Evolutionary conservation across 352 stramenopile genomes (phyloP), one percentile per base, ranked within the genome.

Genomic region (Pythium chondricola): DNA sequence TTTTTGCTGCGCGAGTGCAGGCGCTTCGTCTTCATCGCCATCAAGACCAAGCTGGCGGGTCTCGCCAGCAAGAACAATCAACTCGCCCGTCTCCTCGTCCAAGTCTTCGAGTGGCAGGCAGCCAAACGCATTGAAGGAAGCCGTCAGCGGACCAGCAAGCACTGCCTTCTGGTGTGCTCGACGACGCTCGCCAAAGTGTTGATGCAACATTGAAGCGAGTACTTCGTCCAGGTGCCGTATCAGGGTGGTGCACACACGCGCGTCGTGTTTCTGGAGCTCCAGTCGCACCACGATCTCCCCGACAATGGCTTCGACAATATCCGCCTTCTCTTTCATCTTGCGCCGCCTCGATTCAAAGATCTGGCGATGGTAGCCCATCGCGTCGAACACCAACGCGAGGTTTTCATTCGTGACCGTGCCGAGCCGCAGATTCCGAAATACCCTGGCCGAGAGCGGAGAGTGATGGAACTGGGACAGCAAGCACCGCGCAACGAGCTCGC

Each of bases 401-500:
- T 88, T 91, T 49, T 73, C 59, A 58, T 91, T 91, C 0, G 72
- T 78, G 26, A 91, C 80, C 14, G 81, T 63, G 0, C 58, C 68
- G 16, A 87, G 43, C 8, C 74, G 61, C 43, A 91, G 59, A 42
- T 78, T 74, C 33, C 76, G 77, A 50, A 88, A 88, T 36, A 91
- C 72, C 1, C 74, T 57, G 29, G 74, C 72, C 21, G 73, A 77
- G 14, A 91, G 39, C 11, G 76, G 74, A 2, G 67, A 58, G 7
- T 56, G 38, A 14, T 78, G 65, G 50, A 88, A 88, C 41, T 88
- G 76, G 4, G 74, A 73, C 27, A 91, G 48, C 20, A 91, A 42
- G 27, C 71, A 85, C 7, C 77, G 56, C 2, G 67, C 77, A 13
- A 86, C 71, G 1, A 88, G 48, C 57, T 91, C 80, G n/a, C 78